Evolutionary conservation across 768 basidiomycete genomes (phyloP), one percentile per base, ranked within the genome.

Genomic region (Lactarius indigo): DNA sequence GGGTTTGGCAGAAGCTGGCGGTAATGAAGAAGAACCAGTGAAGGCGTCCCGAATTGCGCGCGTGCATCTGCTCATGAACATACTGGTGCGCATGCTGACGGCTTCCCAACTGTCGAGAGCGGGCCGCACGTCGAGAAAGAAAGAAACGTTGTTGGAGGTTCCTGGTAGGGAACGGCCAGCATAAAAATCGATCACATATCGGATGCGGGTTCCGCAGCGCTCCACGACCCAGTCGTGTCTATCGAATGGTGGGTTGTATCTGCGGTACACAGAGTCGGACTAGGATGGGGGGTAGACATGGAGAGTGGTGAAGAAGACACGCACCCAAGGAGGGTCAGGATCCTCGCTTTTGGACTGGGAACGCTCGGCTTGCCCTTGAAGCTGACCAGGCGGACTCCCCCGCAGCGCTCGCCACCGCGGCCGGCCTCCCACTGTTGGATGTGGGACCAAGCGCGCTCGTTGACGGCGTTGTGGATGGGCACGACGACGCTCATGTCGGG

Each of bases 181-280:
- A 79, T 99, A 99, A 78, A 98, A 99, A 78, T 99, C 97, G 73
- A 99, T 97, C 66, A 99, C 87, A 79, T 99, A 99, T 59, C 96
- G 88, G 74, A 94, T 82, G 64, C 86, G 87, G 10, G 85, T 86
- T 6, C 95, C 96, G 74, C 96, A 97, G 39, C 96, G 88, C 76
- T 97, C 94, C 59, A 99, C 88, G 59, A 93, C 76, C 97, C 97
- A 99, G 76, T 98, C 96, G 71, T 99, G 97, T 9, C 97, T 88
- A 75, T 99, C 97, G 77, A 99, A 99, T 0, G 97, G 97, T 28
- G 92, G 83, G 31, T 92, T 83, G 76, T 97, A 99, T 13, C 96
- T 99, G 71, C 17, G 63, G 52, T 35, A 17, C 60, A 23, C 50
- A 63, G 50, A 71, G 30, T 65, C 64, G 61, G 71, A 31, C 63